Percentiles rank a stretch among this genome's conserved stretches.
Evolutionary conservation across 208 protist genomes (phyloP).

Genomic region (Lotmaria passim): DNA sequence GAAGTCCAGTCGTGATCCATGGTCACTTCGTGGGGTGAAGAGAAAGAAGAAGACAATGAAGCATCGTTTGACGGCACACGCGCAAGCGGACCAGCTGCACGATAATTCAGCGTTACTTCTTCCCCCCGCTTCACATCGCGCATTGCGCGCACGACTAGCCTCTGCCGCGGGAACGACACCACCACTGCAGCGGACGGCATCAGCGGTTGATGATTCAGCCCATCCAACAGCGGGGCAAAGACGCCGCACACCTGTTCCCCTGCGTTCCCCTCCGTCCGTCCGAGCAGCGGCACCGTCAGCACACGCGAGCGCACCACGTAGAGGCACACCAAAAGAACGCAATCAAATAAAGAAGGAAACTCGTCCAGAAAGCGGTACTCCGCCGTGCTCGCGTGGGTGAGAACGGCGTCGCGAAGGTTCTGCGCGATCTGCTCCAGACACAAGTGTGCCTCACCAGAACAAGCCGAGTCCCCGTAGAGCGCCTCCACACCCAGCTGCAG

Average conservation of each 20-base stretch:
- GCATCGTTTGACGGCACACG: not conserved
- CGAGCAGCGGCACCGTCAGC: constrained; percentile 55
- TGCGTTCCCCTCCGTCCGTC: not conserved
- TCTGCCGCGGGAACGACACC: constrained; percentile 36
- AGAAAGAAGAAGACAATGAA: not conserved
- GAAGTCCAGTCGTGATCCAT: constrained; percentile 27
- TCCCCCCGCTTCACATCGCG: constrained; percentile 49
- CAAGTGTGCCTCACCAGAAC: constrained; percentile 45
- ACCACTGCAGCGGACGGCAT: constrained; percentile 51
- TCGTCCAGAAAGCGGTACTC: constrained; percentile 73
- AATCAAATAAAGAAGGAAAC: constrained; percentile 53
- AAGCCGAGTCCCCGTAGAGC: constrained; percentile 38
- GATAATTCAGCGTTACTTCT: constrained; percentile 80
- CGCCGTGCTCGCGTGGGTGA: constrained; percentile 48
- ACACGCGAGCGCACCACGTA: constrained; percentile 78
- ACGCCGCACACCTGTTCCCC: constrained; percentile 25
- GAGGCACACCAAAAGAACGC: constrained; percentile 54
- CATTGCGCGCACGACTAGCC: constrained; percentile 70
- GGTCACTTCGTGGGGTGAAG: not conserved
- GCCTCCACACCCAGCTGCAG: constrained; percentile 64
- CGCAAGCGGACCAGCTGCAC: not conserved
- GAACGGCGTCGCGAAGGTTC: constrained; percentile 72
- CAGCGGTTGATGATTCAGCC: constrained; percentile 56
- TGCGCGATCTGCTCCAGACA: constrained; percentile 73
- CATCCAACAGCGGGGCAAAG: constrained; percentile 72